Conservation (phyloP, 768 basidiomycete genomes). For the Russula abietina region DNA sequence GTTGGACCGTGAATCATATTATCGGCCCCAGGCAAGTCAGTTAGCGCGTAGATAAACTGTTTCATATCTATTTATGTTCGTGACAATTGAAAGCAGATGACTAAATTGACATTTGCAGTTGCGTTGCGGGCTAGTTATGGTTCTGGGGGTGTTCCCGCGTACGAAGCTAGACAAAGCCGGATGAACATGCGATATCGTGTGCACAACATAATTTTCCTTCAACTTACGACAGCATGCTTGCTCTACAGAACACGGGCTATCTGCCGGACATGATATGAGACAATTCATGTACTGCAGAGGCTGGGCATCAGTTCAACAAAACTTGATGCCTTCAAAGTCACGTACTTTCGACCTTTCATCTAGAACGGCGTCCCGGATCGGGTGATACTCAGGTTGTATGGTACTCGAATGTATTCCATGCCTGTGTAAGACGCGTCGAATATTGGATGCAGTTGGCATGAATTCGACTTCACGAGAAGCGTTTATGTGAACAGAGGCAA, state of each 20-base stretch:
- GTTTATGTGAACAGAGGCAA: slow-evolving; percentile 93
- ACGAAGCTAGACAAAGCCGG: slow-evolving; percentile 11
- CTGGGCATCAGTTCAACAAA: slow-evolving; percentile 30
- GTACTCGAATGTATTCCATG: slow-evolving; percentile 94
- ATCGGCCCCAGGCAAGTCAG: not conserved
- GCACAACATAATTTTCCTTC: not conserved
- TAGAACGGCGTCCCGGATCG: slow-evolving; percentile 35
- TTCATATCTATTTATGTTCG: not conserved
- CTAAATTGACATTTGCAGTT: not conserved
- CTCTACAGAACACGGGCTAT: slow-evolving; percentile 63
- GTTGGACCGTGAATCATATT: not conserved
- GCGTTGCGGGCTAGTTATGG: not conserved
- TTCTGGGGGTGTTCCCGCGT: slow-evolving; percentile 8
- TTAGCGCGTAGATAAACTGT: not conserved
- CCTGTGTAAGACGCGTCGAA: slow-evolving; percentile 77
- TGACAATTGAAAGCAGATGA: not conserved
- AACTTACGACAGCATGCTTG: slow-evolving; percentile 78
- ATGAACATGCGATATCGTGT: slow-evolving; percentile 3
- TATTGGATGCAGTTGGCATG: slow-evolving; percentile 81
- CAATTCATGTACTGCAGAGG: slow-evolving; percentile 52
- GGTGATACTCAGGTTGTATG: slow-evolving; percentile 82
- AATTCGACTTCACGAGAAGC: slow-evolving; percentile 79
- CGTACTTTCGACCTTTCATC: slow-evolving; percentile 48
- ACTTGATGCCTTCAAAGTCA: not conserved
- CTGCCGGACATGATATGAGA: slow-evolving; percentile 65